Base-by-base conservation (phyloP, 1,139 yeast genomes). In the Saccharomyces hybrid region DNA sequence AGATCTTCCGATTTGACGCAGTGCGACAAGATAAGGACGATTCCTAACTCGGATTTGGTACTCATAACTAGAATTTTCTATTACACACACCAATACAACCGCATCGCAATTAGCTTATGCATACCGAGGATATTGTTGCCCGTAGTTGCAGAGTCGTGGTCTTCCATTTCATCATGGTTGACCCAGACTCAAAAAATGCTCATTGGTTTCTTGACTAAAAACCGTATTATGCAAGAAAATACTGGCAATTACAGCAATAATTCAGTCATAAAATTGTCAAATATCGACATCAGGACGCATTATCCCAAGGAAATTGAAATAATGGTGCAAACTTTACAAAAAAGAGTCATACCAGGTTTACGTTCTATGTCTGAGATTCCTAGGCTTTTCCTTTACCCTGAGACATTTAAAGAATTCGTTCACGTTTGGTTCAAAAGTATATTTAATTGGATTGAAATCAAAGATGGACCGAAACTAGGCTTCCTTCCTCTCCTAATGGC, bases 401-500 rank as follows among this genome's bases (percentile, higher is more conserved):
- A 56, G 3, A 56, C 64, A 25, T 63, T 60, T 25, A 58, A 59
- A 11, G 60, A 63, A 7, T 66, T 69, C 50, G 60, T 72, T 13
- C 58, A 64, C n/a, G 76, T 77, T 53, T 82, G 86, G 86, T 79
- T 80, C 11, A 72, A 76, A 54, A 85, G 81, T 60, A 74, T 80
- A 2, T 72, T 80, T 54, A 81, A 80, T 58, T 82, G 87, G 87
- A 67, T 82, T 28, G 85, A 81, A 61, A 77, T 79, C 55, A 82
- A 82, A 62, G 87, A 82, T 62, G 84, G 82, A 2, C 74, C 72
- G 3, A 63, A 67, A 47, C 51, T 66, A 47, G 60, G 59, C 25
- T 79, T 80, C 59, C 66, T 80, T 52, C 77, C 82, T 1, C 63
- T 62, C 5, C 73, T 78, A 55, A 65, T 80, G 49, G 69, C 80